These are phyloP conservation scores for Cicer bijugum DNA, from an alignment of 306 rosid species.

Conservation along the genomic window DNA sequence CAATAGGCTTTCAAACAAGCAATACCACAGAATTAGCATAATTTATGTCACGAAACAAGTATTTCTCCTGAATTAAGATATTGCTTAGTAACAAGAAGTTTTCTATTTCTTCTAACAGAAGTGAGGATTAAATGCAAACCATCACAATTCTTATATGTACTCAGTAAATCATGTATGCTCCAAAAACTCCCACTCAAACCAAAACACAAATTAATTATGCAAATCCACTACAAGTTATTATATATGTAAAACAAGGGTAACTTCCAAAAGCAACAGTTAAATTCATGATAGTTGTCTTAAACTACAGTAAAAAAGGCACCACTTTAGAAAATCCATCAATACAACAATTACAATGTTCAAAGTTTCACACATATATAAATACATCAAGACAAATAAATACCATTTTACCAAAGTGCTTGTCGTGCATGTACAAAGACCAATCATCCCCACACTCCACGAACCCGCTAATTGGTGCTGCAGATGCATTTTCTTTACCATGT, in stretches of 20 bases:
- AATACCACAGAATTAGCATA: conserved; percentile 20
- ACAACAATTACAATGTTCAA: conserved; percentile 17
- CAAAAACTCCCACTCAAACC: conserved; percentile 27
- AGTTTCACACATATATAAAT: neutral
- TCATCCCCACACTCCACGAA: conserved; percentile 78
- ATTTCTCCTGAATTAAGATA: conserved; percentile 18
- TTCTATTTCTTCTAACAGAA: neutral
- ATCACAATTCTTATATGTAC: neutral
- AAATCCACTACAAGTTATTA: conserved; percentile 3
- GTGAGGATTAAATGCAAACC: conserved; percentile 11
- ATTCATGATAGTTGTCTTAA: conserved; percentile 29
- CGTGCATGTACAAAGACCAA: conserved; percentile 66
- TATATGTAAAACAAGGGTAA: conserved; percentile 8
- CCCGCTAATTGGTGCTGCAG: conserved; percentile 32
- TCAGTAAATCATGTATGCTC: neutral
- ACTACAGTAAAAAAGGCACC: conserved; percentile 1
- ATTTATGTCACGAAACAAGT: conserved; percentile 16
- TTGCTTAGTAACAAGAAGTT: conserved; percentile 22
- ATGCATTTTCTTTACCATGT: conserved; percentile 50
- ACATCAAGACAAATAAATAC: conserved; percentile 53
- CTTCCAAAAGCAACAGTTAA: conserved; percentile 30
- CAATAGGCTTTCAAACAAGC: conserved; percentile 10
- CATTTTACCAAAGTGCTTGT: conserved; percentile 59
- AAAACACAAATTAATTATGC: conserved; percentile 18
- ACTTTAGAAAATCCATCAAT: neutral